phyloP scores from a whole-genome alignment of 177 flowering plant species.

The Telopea speciosissima region DNA sequence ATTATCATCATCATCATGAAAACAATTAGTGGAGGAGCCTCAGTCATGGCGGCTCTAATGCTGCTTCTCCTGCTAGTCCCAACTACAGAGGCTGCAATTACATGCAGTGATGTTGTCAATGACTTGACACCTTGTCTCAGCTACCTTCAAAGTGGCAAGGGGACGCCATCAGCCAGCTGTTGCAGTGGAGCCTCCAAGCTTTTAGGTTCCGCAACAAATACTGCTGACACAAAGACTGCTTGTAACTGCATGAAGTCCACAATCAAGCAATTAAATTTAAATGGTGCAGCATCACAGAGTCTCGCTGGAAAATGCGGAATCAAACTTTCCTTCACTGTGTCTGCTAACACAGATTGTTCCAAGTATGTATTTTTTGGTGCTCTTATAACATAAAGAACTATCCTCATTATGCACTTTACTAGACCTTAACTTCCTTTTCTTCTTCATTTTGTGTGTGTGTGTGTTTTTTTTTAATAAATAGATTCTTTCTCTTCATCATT shows the following conservation, averaged over 20 bases:
- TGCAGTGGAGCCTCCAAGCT: conserved; percentile 49
- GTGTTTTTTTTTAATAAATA: neutral
- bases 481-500: neutral
- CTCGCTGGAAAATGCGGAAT: conserved; percentile 56
- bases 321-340: conserved; percentile 34
- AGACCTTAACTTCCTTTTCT: too few species aligned
- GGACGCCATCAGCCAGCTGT: conserved; percentile 44
- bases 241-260: conserved; percentile 53
- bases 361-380: conserved; percentile 25
- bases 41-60: conserved; percentile 10
- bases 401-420: neutral
- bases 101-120: conserved; percentile 48
- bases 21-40: conserved; percentile 9
- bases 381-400: neutral
- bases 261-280: conserved; percentile 27
- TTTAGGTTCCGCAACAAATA: conserved; percentile 31
- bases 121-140: conserved; percentile 48
- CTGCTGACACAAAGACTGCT: conserved; percentile 47
- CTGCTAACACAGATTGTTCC: conserved; percentile 48
- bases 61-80: conserved; percentile 24
- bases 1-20: conserved; percentile 26
- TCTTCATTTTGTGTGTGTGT: neutral
- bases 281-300: conserved; percentile 33
- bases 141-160: conserved; percentile 47
- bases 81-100: conserved; percentile 33